These are phyloP conservation scores for Trametes maxima DNA, from an alignment of 768 basidiomycete species.

Conservation along the genomic window DNA sequence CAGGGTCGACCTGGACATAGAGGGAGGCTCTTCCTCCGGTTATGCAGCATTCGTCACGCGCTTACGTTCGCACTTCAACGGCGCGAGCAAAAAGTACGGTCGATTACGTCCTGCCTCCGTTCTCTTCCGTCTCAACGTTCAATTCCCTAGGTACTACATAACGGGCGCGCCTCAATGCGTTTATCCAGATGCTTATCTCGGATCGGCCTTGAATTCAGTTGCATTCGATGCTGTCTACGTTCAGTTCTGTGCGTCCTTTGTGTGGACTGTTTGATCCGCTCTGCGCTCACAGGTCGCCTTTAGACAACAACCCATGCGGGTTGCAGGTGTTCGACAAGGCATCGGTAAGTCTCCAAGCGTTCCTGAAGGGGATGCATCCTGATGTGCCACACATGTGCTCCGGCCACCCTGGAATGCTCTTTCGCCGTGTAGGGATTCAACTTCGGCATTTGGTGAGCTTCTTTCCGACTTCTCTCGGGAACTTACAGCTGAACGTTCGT, in stretches of 20 bases:
- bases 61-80: slow-evolving; percentile 36
- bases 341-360: slow-evolving; percentile 43
- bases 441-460: slow-evolving; percentile 37
- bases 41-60: slow-evolving; percentile 41
- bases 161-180: slow-evolving; percentile 44
- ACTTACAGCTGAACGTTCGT: slow-evolving; percentile 9
- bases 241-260: slow-evolving; percentile 48
- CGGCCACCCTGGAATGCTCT: background rate
- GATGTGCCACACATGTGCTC: background rate
- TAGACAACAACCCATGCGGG: slow-evolving; percentile 49
- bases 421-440: slow-evolving; percentile 48
- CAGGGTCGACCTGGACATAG: slow-evolving; percentile 44
- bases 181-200: slow-evolving; percentile 41
- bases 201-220: slow-evolving; percentile 37
- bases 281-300: slow-evolving; percentile 9
- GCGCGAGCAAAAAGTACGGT: slow-evolving; percentile 39
- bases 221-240: slow-evolving; percentile 44
- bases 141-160: slow-evolving; percentile 34
- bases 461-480: background rate
- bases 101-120: slow-evolving; percentile 4
- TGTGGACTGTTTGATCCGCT: background rate
- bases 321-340: slow-evolving; percentile 53
- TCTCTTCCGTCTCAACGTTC: slow-evolving; percentile 4
- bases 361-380: background rate
- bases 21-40: slow-evolving; percentile 36